Evolutionary conservation across 2,329 filamentous ascomycete species (phyloP).

Genomic region (Venturia asperata): DNA sequence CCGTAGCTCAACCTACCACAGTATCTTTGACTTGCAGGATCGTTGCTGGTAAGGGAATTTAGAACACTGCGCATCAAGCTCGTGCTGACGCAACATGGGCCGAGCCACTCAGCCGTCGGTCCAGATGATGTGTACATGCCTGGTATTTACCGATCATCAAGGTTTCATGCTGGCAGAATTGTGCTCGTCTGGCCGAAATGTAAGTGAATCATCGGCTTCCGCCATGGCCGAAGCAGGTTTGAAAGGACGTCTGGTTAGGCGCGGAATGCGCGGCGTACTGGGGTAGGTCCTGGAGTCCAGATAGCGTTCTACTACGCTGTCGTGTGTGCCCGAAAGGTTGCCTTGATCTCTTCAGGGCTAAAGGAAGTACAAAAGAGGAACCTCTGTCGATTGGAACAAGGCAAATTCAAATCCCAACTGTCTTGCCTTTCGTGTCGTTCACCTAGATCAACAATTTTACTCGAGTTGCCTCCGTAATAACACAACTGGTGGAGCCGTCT

Average conservation of each 20-base stretch:
- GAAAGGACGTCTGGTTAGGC: neutral
- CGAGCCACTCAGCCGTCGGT: conserved; percentile 1
- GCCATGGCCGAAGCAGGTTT: neutral
- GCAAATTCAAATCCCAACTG: neutral
- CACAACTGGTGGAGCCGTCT: neutral
- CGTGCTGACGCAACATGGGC: neutral
- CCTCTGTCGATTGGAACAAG: neutral
- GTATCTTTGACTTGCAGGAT: neutral
- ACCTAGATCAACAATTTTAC: neutral
- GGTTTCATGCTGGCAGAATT: conserved; percentile 21
- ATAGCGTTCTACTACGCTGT: neutral
- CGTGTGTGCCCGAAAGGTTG: neutral
- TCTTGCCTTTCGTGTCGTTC: neutral
- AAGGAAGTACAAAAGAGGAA: neutral
- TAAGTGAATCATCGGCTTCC: neutral
- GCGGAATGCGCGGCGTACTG: neutral
- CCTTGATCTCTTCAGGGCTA: neutral
- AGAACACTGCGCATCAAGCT: neutral
- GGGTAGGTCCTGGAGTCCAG: neutral
- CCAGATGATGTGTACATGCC: conserved; percentile 21
- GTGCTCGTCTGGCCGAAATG: neutral
- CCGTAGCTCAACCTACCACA: neutral
- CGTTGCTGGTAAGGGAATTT: neutral
- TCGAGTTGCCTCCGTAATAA: neutral
- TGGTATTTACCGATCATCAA: conserved; percentile 24